Base-by-base conservation (phyloP, 192 early-diverging fungal species). In the Backusella luteola region DNA sequence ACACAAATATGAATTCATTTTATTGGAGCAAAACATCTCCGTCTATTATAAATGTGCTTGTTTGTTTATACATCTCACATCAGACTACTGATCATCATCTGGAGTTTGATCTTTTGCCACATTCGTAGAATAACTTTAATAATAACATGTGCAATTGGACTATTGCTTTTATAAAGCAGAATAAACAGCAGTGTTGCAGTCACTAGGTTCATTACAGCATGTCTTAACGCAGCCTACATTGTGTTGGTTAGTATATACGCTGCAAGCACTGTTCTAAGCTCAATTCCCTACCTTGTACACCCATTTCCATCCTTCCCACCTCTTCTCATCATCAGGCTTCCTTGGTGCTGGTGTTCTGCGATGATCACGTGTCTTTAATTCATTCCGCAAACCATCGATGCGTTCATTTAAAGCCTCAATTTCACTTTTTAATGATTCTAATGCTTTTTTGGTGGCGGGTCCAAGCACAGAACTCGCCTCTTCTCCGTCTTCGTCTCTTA, bases 381-480 rank as follows among this genome's bases (percentile, higher is more conserved):
- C 79, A 36, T 76, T 73, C 42, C 79, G 71, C 19, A 84, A 26
- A 3, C 67, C 76, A 67, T 84, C 78, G 66, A 84, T 80, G n/a
- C 82, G 75, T 26, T 74, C 76, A 67, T 84, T 80, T 32, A 84
- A 66, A 23, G 79, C 76, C 34, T 75, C 73, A 32, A 84, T 80
- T 44, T 84, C 82, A 9, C 26, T 39, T 36, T 84, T 76, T 32
- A 84, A 52, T 11, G 76, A 71, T n/a, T 84, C 82, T 19, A 84
- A 66, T 19, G 82, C 82, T 26, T 76, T 72, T 68, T 77, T 74
- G 2, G 82, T 80, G 17, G 79, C 79, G 2, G 79, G 75, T 6
- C 82, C 79, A 38, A 84, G 76, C 11, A 66, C 71, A 46, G 73
- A 63, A 4, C 69, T 73, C 23, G 63, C 41, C 32, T 76, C 36